Evolutionary conservation across 495 filamentous ascomycete species (phyloP), one percentile per base, ranked within the genome.

Genomic region (Astrothelium macrocarpum): DNA sequence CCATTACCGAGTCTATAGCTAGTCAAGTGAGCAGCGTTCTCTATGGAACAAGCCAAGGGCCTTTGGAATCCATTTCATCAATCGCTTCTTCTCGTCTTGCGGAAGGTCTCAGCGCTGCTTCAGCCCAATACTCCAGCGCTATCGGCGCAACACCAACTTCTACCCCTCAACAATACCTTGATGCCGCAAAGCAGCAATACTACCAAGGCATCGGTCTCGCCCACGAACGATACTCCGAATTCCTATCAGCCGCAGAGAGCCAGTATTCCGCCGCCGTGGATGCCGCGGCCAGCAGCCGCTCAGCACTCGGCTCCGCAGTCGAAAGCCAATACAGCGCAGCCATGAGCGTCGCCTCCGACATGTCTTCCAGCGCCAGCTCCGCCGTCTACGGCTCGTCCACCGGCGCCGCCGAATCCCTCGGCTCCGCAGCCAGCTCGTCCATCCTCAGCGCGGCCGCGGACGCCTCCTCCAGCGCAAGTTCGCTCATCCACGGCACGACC

Each of bases 141-240:
- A 73, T 85, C 28, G 78, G 83, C 9, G 78, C 81, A 4, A 83
- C 85, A 3, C 80, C 82, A 4, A 83, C 82, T 14, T 72, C 78
- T 49, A 76, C 78, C 18, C 77, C 78, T 66, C 81, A 86, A 66
- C 78, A 78, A 42, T 81, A 81, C 62, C 66, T 88, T 10, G 77
- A 83, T 23, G 81, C 85, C 62, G 85, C 86, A 31, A 84, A 83
- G 65, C 78, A 84, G 61, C 86, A 85, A 66, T 94, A 91, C 71
- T 91, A 91, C 67, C 86, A 90, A 62, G 87, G 84, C 11, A 66
- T 92, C 61, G 90, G 90, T 18, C 66, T 90, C 25, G 90, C 90
- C 2, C 87, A 94, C 70, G 88, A 85, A 49, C 83, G 84, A 23
- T 92, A 90, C 68, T 84, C 87, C 11, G 84, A 86, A 31, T 91